These are phyloP conservation scores for Talaromyces sp. DNA, from an alignment of 2,329 filamentous ascomycete species.

Conservation along the genomic window DNA sequence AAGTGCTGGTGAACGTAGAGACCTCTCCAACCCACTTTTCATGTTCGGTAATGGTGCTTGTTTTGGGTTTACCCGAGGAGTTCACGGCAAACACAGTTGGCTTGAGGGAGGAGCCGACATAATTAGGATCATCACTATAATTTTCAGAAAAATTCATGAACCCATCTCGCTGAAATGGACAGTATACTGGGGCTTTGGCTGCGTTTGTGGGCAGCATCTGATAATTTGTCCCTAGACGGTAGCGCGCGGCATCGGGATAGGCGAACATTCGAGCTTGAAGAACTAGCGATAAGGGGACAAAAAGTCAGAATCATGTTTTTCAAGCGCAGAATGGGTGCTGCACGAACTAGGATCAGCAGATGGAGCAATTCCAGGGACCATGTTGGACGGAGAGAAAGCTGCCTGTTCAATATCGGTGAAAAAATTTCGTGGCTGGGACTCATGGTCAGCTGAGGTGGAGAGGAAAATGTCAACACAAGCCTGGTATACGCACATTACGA, in stretches of 20 bases:
- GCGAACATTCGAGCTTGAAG: slow-evolving; percentile 60
- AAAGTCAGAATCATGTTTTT: slow-evolving; percentile 21
- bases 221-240: slow-evolving; percentile 42
- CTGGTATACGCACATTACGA: slow-evolving; percentile 38
- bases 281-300: slow-evolving; percentile 31
- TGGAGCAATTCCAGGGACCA: slow-evolving; percentile 62
- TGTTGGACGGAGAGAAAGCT: slow-evolving; percentile 61
- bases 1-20: no score
- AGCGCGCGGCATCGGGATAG: slow-evolving; percentile 53
- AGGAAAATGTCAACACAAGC: background rate
- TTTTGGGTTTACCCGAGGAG: no score
- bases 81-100: no score
- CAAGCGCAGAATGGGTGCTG: background rate
- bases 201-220: slow-evolving; percentile 41
- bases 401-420: slow-evolving; percentile 66
- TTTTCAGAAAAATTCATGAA: no score
- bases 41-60: no score
- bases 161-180: slow-evolving; percentile 51
- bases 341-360: slow-evolving; percentile 55
- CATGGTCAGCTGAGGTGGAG: background rate
- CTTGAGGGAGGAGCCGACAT: no score
- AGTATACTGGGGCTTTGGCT: slow-evolving; percentile 37
- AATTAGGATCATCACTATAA: no score
- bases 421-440: slow-evolving; percentile 52
- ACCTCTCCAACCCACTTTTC: no score